Evolutionary conservation across 1,139 yeast genomes (phyloP), one percentile per base, ranked within the genome.

Genomic region (Hanseniaspora gamundiae): DNA sequence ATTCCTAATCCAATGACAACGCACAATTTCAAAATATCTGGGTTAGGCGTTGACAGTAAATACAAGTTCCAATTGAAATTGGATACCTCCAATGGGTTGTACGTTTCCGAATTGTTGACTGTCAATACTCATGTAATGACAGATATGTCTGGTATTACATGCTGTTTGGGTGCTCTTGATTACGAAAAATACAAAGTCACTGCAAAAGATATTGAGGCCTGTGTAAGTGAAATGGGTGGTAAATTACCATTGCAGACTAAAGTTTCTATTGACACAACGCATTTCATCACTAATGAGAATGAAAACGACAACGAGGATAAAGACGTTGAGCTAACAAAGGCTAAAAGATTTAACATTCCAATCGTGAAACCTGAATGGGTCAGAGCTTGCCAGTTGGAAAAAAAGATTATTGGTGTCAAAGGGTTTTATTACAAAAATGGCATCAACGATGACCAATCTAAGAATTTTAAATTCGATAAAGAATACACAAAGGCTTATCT

Each of bases 321-420:
- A 9, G 54, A 53, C 43, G 48, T 48, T 11, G 59, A 57, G 43
- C 65, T 70, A 46, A 69, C 78, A 51, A 81, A 79, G 59, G 98
- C 98, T 1, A 72, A 75, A 49, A 88, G 82, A 48, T 74, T 79
- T 70, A 91, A 88, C 59, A 87, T 91, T 47, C 99, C 99, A 2
- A 76, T 91, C 38, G 91, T 91, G 24, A 75, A 95, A 60, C 98
- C 98, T 0, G 97, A 91, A 60, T 91, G 97, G 97, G 69, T 91
- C 47, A 81, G 84, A 62, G 96, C 96, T 0, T 91, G 98, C 67
- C 94, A 86, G 56, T 65, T 74, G 41, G 97, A 88, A 57, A 75
- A 94, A 53, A 68, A 96, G 56, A 78, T 91, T 48, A 94, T 88
- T 38, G 95, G 97, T 26, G 99, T 93, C 13, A 73, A 95, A 54